Conservation (phyloP, 352 stramenopile species). For the Pythium volutum region DNA sequence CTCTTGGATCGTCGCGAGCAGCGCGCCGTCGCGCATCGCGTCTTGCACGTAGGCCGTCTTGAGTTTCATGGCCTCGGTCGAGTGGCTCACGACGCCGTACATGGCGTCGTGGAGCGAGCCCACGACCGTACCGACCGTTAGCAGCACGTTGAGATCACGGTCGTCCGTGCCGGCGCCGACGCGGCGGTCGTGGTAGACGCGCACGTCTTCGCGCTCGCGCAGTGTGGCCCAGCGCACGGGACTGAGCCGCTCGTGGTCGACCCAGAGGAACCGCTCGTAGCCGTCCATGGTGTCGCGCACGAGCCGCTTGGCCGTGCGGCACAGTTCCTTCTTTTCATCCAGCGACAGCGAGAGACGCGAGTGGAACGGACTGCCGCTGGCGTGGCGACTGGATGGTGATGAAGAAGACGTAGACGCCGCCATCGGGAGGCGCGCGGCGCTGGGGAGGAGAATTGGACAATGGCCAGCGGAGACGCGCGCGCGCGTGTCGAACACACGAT, state of each 20-base stretch:
- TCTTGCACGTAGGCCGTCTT: slow-evolving; percentile 54
- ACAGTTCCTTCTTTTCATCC: slow-evolving; percentile 55
- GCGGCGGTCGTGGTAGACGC: slow-evolving; percentile 51
- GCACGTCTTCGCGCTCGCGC: slow-evolving; percentile 44
- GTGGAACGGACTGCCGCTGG: slow-evolving; percentile 48
- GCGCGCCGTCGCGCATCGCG: slow-evolving; percentile 39
- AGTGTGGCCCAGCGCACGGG: slow-evolving; percentile 39
- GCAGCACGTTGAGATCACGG: slow-evolving; percentile 21
- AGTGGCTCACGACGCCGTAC: slow-evolving; percentile 49
- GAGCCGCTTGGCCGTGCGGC: slow-evolving; percentile 40
- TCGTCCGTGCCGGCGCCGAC: slow-evolving; percentile 25
- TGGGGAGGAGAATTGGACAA: background rate
- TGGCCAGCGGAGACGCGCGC: too few relatives aligned
- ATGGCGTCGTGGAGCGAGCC: slow-evolving; percentile 60
- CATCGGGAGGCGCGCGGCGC: background rate
- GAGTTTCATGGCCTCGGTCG: slow-evolving; percentile 48
- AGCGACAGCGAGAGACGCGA: slow-evolving; percentile 38
- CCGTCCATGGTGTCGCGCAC: slow-evolving; percentile 47
- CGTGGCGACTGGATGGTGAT: background rate
- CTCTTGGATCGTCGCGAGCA: slow-evolving; percentile 45
- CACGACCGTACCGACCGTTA: slow-evolving; percentile 39
- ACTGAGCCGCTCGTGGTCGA: slow-evolving; percentile 36
- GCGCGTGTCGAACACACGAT: too few relatives aligned
- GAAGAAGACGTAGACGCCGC: background rate
- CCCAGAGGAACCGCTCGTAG: slow-evolving; percentile 49